phyloP scores from a whole-genome alignment of 345 rosid genomes.

The Abelmoschus esculentus region DNA sequence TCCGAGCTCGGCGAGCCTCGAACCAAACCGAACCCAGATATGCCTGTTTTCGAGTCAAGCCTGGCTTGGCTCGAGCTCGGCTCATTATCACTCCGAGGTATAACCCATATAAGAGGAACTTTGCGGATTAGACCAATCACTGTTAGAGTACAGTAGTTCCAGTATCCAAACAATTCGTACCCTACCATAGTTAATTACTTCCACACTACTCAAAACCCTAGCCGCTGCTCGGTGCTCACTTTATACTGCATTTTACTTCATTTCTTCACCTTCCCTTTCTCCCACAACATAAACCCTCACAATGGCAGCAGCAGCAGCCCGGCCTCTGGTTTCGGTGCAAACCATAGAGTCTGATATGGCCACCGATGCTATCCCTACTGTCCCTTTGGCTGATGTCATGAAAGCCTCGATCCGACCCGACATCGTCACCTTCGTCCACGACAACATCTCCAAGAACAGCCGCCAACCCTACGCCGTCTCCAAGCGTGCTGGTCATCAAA shows the following conservation, averaged over 20 bases:
- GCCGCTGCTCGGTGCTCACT: not conserved
- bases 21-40: too few species aligned
- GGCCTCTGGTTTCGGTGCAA: conserved; percentile 69
- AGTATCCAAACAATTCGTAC: not conserved
- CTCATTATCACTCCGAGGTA: too few species aligned
- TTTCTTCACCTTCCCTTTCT: not conserved
- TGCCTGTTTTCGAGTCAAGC: too few species aligned
- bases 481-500: conserved; percentile 85
- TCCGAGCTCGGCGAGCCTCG: too few species aligned
- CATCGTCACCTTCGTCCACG: conserved; percentile 59
- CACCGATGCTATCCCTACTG: conserved; percentile 51
- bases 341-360: conserved; percentile 67
- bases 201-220: conserved; percentile 6
- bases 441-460: conserved; percentile 69
- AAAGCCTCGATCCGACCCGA: conserved; percentile 77
- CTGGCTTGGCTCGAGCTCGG: too few species aligned
- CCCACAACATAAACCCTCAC: not conserved
- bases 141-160: not conserved
- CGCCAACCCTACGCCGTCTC: conserved; percentile 97
- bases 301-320: conserved; percentile 63
- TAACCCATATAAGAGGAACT: not conserved
- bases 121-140: not conserved
- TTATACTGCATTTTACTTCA: not conserved
- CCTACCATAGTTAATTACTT: not conserved
- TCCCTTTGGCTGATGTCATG: conserved; percentile 69